Conservation (phyloP, 1,139 yeast species). For the Candida tropicalis region DNA sequence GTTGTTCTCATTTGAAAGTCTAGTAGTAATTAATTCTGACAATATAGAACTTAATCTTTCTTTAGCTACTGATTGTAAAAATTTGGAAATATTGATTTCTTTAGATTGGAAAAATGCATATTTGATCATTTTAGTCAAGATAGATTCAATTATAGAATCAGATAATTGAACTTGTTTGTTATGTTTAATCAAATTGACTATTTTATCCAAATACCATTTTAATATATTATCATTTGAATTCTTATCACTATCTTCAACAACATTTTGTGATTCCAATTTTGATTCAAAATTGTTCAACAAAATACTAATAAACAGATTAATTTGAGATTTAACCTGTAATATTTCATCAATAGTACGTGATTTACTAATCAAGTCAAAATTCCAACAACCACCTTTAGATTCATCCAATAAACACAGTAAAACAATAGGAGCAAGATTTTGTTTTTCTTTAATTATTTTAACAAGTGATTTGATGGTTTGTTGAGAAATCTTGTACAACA, state of each 20-base stretch:
- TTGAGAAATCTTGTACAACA: constrained; percentile 68
- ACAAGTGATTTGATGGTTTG: constrained; percentile 49
- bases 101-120: constrained; percentile 54
- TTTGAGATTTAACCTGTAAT: constrained; percentile 28
- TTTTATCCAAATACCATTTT: constrained; percentile 70
- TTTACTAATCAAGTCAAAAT: constrained; percentile 79
- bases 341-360: constrained; percentile 67
- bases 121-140: constrained; percentile 55
- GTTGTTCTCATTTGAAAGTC: constrained; percentile 40
- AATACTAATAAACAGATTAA: constrained; percentile 7
- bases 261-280: constrained; percentile 27
- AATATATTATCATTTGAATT: constrained; percentile 46
- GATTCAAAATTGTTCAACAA: constrained; percentile 20
- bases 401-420: constrained; percentile 53
- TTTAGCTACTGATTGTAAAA: constrained; percentile 33
- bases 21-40: constrained; percentile 54
- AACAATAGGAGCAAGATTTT: constrained; percentile 50
- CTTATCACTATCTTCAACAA: constrained; percentile 17
- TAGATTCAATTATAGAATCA: constrained; percentile 35
- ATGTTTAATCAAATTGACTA: constrained; percentile 58
- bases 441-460: constrained; percentile 35
- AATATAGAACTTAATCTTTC: constrained; percentile 69
- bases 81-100: constrained; percentile 34
- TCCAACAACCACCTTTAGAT: constrained; percentile 59
- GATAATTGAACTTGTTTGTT: constrained; percentile 26